A percentile compares a stretch with the other conserved stretches of the same genome.
These are phyloP conservation scores for Pseudonitzschia delicatissima DNA, from an alignment of 108 stramenopile genomes.

Conservation along the genomic window DNA sequence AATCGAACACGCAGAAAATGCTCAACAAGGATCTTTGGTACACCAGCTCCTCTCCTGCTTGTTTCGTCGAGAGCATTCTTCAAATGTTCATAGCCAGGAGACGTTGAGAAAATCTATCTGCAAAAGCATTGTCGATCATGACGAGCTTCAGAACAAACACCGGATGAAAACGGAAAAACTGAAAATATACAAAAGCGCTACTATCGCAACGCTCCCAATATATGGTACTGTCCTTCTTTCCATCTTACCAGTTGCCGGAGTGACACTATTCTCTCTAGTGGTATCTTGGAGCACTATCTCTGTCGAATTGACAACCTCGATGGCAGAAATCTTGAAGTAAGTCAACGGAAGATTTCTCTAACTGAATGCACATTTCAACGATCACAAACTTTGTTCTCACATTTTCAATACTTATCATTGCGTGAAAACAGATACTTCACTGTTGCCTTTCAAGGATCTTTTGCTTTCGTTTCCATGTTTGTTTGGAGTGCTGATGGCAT, in stretches of 20 bases:
- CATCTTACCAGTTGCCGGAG: conserved; percentile 27
- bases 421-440: conserved; percentile 11
- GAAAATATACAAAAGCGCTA: neutral
- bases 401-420: neutral
- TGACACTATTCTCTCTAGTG: conserved; percentile 23
- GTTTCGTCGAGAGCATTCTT: neutral
- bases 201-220: conserved; percentile 18
- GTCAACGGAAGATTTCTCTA: neutral
- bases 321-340: conserved; percentile 24
- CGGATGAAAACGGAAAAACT: neutral
- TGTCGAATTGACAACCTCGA: conserved; percentile 15
- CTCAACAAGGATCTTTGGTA: conserved; percentile 16
- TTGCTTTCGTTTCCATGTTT: conserved; percentile 17
- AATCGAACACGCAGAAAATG: conserved; percentile 21
- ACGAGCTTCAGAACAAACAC: neutral
- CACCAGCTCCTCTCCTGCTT: neutral
- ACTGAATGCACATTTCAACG: neutral
- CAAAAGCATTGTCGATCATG: neutral
- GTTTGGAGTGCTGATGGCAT: conserved; percentile 27
- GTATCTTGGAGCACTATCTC: conserved; percentile 39
- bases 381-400: neutral
- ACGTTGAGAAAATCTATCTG: no score
- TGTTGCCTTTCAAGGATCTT: conserved; percentile 32
- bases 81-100: no score
- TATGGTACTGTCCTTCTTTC: conserved; percentile 30